Percentiles rank a stretch among this genome's conserved stretches.
These are phyloP conservation scores for Hypoxylon sp. DNA, from an alignment of 2,329 filamentous ascomycete species.

Conservation along the genomic window DNA sequence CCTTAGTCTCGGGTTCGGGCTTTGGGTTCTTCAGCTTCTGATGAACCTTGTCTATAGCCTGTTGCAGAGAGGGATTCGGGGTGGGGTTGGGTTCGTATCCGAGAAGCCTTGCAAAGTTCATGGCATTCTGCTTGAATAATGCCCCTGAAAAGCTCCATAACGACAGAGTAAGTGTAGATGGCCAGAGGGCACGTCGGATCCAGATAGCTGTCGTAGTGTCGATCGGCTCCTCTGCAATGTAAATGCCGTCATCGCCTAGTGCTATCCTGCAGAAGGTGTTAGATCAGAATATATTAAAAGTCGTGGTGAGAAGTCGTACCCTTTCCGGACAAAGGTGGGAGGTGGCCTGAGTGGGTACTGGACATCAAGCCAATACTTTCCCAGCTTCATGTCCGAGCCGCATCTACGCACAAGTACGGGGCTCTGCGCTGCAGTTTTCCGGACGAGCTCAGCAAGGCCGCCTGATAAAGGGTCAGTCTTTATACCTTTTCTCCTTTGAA, in stretches of 20 bases:
- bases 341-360: conserved; percentile 72
- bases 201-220: conserved; percentile 64
- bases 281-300: not conserved
- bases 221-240: conserved; percentile 64
- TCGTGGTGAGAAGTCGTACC: conserved; percentile 61
- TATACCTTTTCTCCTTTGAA: conserved; percentile 39
- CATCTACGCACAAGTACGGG: conserved; percentile 61
- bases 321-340: conserved; percentile 71
- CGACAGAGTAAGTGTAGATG: conserved; percentile 65
- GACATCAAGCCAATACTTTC: conserved; percentile 72
- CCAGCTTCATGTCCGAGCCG: conserved; percentile 65
- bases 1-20: conserved; percentile 36
- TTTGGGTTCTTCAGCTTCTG: conserved; percentile 47
- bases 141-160: conserved; percentile 67
- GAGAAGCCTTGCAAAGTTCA: conserved; percentile 62
- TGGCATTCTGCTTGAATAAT: conserved; percentile 62
- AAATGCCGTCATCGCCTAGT: conserved; percentile 64
- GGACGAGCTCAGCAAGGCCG: conserved; percentile 62
- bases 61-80: conserved; percentile 49
- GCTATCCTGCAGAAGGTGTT: conserved; percentile 60
- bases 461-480: conserved; percentile 55
- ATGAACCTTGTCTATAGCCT: conserved; percentile 54
- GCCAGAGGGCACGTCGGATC: conserved; percentile 67
- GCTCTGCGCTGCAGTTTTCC: conserved; percentile 60
- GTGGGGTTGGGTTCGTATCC: conserved; percentile 57